Evolutionary conservation across 2,329 filamentous ascomycete species (phyloP), one percentile per base, ranked within the genome.

Genomic region (Scorias spongiosa): DNA sequence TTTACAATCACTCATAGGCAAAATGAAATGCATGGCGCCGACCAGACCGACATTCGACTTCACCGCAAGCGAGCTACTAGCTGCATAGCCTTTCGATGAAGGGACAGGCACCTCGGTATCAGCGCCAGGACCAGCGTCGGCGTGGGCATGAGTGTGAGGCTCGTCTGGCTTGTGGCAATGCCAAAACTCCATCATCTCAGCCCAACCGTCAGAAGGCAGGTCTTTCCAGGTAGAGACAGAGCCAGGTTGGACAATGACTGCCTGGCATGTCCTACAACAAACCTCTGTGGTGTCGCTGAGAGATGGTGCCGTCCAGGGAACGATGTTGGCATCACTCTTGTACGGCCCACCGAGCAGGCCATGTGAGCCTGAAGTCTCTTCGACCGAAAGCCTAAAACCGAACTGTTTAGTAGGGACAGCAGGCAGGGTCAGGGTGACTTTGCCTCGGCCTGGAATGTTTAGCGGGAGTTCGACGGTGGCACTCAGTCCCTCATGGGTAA

Each of bases 171-270:
- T 96, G 63, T 98, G 91, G 57, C 91, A 98, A 63, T 98, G 93
- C 91, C 91, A 98, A 54, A 98, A 93, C 62, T 98, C 93, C 91
- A 98, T 98, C 88, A 98, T 93, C 66, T 98, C 91, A 0, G 91
- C 93, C 91, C 91, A 98, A 57, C 94, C 89, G 54, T 93, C 87
- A 57, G 87, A 94, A 0, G 91, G 91, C 14, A 98, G 67, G 57
- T 98, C 87, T 63, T 89, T 94, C 89, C 91, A 98, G 32, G 65
- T 62, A 34, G 62, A 65, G 7, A 65, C 44, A 76, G 66, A 42
- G 32, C 53, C 49, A 15, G 45, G 48, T 10, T 37, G 29, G 11
- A 62, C 44, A 3, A 64, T 14, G 7, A 54, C 44, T 14, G 49
- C 41, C 10, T 47, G 39, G 45, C 60, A 63, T 2, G 42, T 39